These are phyloP conservation scores for Candida ulmi DNA, from an alignment of 805 yeast species.

Conservation along the genomic window DNA sequence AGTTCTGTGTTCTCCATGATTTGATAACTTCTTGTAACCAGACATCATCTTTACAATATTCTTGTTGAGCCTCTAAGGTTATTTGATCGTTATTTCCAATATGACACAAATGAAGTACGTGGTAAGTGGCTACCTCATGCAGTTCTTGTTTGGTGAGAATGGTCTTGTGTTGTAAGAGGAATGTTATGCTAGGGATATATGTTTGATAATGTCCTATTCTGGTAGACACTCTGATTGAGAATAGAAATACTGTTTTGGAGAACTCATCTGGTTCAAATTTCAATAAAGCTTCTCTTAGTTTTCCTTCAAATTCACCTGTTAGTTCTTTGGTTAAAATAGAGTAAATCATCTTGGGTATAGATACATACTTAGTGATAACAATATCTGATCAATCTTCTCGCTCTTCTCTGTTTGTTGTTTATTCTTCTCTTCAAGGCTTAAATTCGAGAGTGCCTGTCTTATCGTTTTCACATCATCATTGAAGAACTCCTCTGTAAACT, in stretches of 20 bases:
- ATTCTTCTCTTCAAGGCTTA: not conserved
- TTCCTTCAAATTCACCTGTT: constrained; percentile 26
- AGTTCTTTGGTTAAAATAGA: no score
- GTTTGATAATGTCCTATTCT: constrained; percentile 49
- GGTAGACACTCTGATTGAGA: constrained; percentile 43
- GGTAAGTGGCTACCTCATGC: constrained; percentile 35
- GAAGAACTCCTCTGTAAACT: constrained; percentile 2
- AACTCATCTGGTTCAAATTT: constrained; percentile 34
- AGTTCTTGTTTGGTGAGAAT: constrained; percentile 28
- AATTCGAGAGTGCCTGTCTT: not conserved
- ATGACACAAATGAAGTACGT: constrained; percentile 37
- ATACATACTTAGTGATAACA: constrained; percentile 29
- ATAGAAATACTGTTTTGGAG: constrained; percentile 39
- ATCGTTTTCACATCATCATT: not conserved
- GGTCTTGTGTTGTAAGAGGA: constrained; percentile 17
- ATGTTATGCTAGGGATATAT: constrained; percentile 47
- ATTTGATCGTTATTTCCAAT: constrained; percentile 14
- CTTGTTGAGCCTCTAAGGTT: constrained; percentile 23
- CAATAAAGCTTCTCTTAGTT: constrained; percentile 52
- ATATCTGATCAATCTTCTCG: constrained; percentile 22
- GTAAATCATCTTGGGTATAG: not conserved
- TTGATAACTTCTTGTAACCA: constrained; percentile 28
- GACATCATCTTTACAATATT: constrained; percentile 24
- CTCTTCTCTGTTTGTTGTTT: not conserved
- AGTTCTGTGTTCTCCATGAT: constrained; percentile 28